phyloP scores from a whole-genome alignment of 1,284 basidiomycete genomes.

The Meripilus lineatus region DNA sequence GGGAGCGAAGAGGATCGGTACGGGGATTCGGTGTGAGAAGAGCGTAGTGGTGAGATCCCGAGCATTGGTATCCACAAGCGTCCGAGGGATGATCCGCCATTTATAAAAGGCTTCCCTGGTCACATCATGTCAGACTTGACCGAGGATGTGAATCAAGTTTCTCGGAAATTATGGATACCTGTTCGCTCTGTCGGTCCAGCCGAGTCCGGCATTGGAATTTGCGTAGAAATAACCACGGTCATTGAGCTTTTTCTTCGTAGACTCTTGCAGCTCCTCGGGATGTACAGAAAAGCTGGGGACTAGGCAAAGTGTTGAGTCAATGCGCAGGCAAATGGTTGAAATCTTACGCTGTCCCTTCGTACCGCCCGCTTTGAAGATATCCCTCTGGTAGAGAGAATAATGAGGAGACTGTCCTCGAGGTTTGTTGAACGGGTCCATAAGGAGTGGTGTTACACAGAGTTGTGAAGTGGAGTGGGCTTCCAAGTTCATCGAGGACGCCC shows the following conservation, averaged over 20 bases:
- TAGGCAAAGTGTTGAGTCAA: slow-evolving; percentile 9
- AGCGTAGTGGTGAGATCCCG: slow-evolving; percentile 49
- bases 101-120: slow-evolving; percentile 43
- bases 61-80: slow-evolving; percentile 54
- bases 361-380: slow-evolving; percentile 45
- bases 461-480: neutral
- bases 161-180: slow-evolving; percentile 34
- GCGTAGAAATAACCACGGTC: slow-evolving; percentile 52
- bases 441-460: neutral
- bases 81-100: slow-evolving; percentile 50
- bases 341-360: slow-evolving; percentile 32
- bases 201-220: slow-evolving; percentile 52
- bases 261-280: slow-evolving; percentile 44
- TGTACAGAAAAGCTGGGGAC: slow-evolving; percentile 39
- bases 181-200: slow-evolving; percentile 53
- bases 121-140: neutral
- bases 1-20: slow-evolving; percentile 52
- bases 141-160: neutral
- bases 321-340: neutral
- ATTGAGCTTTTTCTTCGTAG: slow-evolving; percentile 46
- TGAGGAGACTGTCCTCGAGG: slow-evolving; percentile 48
- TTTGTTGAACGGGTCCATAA: slow-evolving; percentile 50
- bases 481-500: neutral
- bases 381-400: slow-evolving; percentile 51
- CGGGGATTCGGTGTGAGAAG: slow-evolving; percentile 50